Evolutionary conservation across 345 rosid species (phyloP).

Genomic region (Camelina hispida): DNA sequence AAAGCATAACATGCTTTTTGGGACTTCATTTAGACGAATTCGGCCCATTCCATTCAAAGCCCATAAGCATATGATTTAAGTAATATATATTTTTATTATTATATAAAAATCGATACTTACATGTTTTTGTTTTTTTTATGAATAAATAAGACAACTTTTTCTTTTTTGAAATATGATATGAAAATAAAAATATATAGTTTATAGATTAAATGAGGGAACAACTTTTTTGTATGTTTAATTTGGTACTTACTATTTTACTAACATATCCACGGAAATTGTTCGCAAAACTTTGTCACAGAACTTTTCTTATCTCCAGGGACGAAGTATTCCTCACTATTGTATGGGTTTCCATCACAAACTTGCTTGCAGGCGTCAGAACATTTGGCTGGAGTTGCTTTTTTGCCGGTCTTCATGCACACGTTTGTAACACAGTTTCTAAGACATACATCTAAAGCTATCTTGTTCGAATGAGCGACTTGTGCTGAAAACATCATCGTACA

Average conservation of each 20-base stretch:
- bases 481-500: conserved; percentile 7
- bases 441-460: neutral
- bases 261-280: neutral
- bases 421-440: conserved; percentile 1
- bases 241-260: neutral
- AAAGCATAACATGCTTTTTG: neutral
- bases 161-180: too few relatives aligned
- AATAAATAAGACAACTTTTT: too few relatives aligned
- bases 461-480: neutral
- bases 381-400: neutral
- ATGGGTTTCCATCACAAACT: neutral
- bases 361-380: neutral
- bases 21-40: neutral
- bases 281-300: neutral
- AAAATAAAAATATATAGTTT: too few relatives aligned
- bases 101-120: too few relatives aligned
- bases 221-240: too few relatives aligned
- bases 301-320: neutral
- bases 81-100: too few relatives aligned
- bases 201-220: too few relatives aligned
- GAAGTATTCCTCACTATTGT: neutral
- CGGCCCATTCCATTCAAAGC: neutral
- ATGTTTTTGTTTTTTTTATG: too few relatives aligned
- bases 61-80: neutral
- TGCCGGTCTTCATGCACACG: conserved; percentile 2